These are phyloP conservation scores for Marchantia paleacea DNA, from an alignment of 225 moss, liverwort and hornwort genomes.

Conservation along the genomic window DNA sequence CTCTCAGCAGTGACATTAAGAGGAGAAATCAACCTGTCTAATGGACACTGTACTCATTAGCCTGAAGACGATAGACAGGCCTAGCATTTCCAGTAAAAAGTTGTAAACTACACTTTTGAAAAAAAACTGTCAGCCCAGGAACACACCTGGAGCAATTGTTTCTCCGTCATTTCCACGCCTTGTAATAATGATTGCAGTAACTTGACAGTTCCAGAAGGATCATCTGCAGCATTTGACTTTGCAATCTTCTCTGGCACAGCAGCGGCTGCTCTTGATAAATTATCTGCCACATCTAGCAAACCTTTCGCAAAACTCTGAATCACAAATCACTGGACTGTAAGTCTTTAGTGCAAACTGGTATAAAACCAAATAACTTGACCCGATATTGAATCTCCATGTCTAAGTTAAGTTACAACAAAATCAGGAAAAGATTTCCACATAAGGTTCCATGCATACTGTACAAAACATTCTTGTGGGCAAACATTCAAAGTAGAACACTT, in stretches of 20 bases:
- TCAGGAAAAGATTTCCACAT: too few relatives aligned
- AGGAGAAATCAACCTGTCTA: too few relatives aligned
- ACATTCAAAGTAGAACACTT: too few relatives aligned
- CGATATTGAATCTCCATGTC: too few relatives aligned
- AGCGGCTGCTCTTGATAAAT: conserved; percentile 75
- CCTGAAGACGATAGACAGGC: too few relatives aligned
- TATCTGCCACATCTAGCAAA: conserved; percentile 89
- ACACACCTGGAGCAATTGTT: conserved; percentile 74
- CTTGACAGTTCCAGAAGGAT: conserved; percentile 58
- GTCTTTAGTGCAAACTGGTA: background rate
- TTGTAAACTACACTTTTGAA: background rate
- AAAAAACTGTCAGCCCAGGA: background rate
- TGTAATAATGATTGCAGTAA: conserved; percentile 62
- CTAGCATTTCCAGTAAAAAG: background rate
- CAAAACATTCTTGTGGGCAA: too few relatives aligned
- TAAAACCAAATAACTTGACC: background rate
- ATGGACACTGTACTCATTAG: too few relatives aligned
- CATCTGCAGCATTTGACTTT: conserved; percentile 55
- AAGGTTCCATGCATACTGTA: too few relatives aligned
- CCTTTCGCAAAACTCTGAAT: conserved; percentile 71
- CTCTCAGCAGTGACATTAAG: too few relatives aligned
- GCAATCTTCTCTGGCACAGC: conserved; percentile 49
- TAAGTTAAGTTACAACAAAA: too few relatives aligned
- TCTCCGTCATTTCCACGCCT: conserved; percentile 93
- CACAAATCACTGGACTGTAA: conserved; percentile 6